Evolutionary conservation across 163 green algal species (phyloP).

Genomic region (Scenedesmus sp.): DNA sequence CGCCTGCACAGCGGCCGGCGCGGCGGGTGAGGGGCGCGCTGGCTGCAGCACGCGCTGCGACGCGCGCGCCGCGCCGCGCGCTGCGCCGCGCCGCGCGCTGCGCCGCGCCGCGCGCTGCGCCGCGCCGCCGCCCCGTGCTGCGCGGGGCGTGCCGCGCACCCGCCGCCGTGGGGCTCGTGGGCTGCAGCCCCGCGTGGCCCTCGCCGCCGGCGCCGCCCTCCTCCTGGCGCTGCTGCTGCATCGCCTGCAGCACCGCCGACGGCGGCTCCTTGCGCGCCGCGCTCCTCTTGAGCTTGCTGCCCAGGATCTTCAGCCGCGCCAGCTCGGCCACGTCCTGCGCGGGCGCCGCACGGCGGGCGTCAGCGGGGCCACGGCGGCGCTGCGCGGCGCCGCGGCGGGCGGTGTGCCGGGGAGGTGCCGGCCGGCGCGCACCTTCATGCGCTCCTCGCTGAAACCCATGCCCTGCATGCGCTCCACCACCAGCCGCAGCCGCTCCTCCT

Average conservation of each 20-base stretch:
- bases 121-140: too few relatives aligned
- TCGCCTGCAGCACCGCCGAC: conserved; percentile 50
- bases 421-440: conserved; percentile 39
- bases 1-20: background rate
- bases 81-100: background rate
- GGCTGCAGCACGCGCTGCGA: background rate
- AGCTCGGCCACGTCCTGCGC: conserved; percentile 49
- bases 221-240: conserved; percentile 54
- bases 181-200: background rate
- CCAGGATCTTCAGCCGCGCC: conserved; percentile 62
- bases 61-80: background rate
- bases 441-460: conserved; percentile 46
- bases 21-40: too few relatives aligned
- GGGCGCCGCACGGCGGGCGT: background rate
- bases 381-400: too few relatives aligned
- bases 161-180: background rate
- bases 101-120: background rate
- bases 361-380: too few relatives aligned
- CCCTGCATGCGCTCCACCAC: conserved; percentile 21
- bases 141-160: too few relatives aligned
- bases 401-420: too few relatives aligned
- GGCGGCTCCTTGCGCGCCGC: conserved; percentile 42
- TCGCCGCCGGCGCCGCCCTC: background rate
- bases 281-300: conserved; percentile 60
- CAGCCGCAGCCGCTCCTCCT: conserved; percentile 14